Base-by-base conservation (phyloP, 495 filamentous ascomycete species). In the Daldinia loculata region DNA sequence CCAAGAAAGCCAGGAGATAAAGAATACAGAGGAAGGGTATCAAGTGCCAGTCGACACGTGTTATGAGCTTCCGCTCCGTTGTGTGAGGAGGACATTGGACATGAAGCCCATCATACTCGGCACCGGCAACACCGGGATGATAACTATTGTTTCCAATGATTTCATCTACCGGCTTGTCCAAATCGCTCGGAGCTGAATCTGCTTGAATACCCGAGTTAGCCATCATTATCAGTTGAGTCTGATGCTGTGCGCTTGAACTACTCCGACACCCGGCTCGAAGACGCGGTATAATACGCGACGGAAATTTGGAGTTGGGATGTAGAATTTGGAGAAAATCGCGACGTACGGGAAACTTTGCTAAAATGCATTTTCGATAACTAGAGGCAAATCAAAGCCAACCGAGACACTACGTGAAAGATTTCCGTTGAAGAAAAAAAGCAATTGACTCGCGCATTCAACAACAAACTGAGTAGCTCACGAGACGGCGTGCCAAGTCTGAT, bases 1-100 rank as follows among this genome's bases (percentile, higher is more conserved):
- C 94, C 41, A 97, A 79, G 77, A 97, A 97, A 55, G 94, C 94
- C 30, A 97, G 82, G 17, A 96, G 81, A 74, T 97, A 97, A 74
- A 97, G 79, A 36, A 97, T 82, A 74, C 89, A 92, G 50, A 97
- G 80, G 70, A 91, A 92, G 0, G 94, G 94, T 52, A 98, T 83
- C 29, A 97, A 84, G 71, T 90, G 89, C 74, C 88, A 80, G 77
- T 98, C 94, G 71, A 97, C 92, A 75, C 90, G 91, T 68, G 85
- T 79, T 79, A 92, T 87, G 52, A 98, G 82, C 70, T 82, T 87
- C 68, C 86, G 84, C 82, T 95, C 92, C 11, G 90, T 92, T 36
- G 91, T 93, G 61, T 89, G 85, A 22, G 87, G 74, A 22, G 89
- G 88, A 66, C 80, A 84, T 56, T 61, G 74, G 27, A 85, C 77